Evolutionary conservation across 345 rosid species (phyloP).

Genomic region (Populus nigra): DNA sequence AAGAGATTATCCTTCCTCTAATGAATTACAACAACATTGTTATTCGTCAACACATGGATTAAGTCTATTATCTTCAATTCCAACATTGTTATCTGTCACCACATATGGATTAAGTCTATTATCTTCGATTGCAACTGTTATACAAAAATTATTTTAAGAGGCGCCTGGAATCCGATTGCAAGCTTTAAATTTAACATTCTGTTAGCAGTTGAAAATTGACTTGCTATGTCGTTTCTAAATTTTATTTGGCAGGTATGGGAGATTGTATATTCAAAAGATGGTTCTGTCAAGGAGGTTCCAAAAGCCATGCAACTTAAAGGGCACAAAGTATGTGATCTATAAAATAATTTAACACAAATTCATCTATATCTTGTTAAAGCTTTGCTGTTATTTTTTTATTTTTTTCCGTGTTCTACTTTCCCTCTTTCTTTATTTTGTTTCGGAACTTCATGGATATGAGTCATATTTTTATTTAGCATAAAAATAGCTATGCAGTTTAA

Average conservation of each 20-base stretch:
- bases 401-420: not conserved
- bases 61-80: not conserved
- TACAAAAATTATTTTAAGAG: not conserved
- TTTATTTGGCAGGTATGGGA: conserved; percentile 77
- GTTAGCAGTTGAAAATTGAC: not conserved
- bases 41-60: not conserved
- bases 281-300: conserved; percentile 84
- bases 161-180: not conserved
- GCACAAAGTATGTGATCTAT: conserved; percentile 53
- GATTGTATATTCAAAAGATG: conserved; percentile 89
- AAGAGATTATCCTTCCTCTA: not conserved
- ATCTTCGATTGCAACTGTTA: not conserved
- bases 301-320: conserved; percentile 97
- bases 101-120: not conserved
- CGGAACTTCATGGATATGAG: not conserved
- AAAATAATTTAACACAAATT: not conserved
- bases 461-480: too few relatives aligned
- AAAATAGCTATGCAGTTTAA: too few relatives aligned
- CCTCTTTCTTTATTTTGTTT: not conserved
- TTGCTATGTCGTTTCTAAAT: not conserved
- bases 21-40: not conserved
- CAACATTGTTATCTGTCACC: not conserved
- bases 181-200: not conserved
- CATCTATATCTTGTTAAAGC: not conserved
- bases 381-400: too few relatives aligned